Evolutionary conservation across 2,329 filamentous ascomycete species (phyloP).

Genomic region (Grosmannia serpens): DNA sequence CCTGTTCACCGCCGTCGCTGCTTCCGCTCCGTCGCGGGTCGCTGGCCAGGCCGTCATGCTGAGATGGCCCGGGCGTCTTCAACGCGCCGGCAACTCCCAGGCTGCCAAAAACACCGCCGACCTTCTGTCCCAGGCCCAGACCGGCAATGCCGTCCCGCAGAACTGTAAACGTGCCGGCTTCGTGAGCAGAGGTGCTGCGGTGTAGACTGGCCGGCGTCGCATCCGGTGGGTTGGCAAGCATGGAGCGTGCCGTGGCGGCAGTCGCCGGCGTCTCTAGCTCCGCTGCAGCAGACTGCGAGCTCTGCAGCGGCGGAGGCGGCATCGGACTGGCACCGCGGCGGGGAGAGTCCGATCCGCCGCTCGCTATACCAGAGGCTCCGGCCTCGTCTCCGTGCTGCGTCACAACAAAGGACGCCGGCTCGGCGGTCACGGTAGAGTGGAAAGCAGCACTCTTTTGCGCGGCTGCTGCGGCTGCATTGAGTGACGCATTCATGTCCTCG

Average conservation of each 20-base stretch:
- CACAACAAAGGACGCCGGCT: conserved; percentile 4
- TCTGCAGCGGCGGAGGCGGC: conserved; percentile 25
- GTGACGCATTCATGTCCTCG: conserved; percentile 77
- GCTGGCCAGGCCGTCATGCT: neutral
- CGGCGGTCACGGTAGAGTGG: conserved; percentile 9
- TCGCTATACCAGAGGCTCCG: neutral
- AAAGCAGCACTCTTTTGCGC: conserved; percentile 26
- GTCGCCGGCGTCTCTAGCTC: conserved; percentile 6
- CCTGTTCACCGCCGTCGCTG: conserved; percentile 8
- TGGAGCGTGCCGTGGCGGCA: conserved; percentile 7
- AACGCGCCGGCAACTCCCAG: conserved; percentile 3
- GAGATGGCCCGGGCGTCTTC: neutral
- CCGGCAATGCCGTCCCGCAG: conserved; percentile 14
- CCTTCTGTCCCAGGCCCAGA: conserved; percentile 11
- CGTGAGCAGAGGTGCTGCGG: conserved; percentile 8
- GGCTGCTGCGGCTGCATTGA: conserved; percentile 42
- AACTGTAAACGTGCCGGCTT: conserved; percentile 11
- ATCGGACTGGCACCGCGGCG: conserved; percentile 20
- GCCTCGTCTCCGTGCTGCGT: conserved; percentile 33
- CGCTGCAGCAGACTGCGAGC: conserved; percentile 7
- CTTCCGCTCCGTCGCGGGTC: neutral
- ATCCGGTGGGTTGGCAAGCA: conserved; percentile 9
- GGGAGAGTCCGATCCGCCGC: conserved; percentile 16
- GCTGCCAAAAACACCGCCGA: conserved; percentile 14
- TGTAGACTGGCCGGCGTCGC: conserved; percentile 2